Base-by-base conservation (phyloP, 2,329 filamentous ascomycete species). In the Penicillium sp. region DNA sequence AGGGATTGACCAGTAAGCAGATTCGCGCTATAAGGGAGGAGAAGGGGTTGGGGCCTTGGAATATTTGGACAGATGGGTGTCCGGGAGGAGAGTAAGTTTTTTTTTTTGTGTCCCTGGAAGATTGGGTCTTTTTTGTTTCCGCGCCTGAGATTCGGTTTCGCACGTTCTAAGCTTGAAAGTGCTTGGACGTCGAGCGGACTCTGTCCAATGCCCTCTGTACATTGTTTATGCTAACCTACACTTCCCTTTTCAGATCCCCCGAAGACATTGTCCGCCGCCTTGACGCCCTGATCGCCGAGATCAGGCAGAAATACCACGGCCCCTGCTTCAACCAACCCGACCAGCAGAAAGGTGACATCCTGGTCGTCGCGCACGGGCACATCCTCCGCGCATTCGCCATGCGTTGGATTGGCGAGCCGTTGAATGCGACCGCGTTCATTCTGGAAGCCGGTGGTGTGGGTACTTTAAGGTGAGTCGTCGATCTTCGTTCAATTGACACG, bases 1-100 rank as follows among this genome's bases (percentile, higher is more conserved):
- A 96, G 78, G 92, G 92, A 8, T 84, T 95, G 72, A 92, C 89
- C 38, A 89, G 84, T 63, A 78, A 82, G 16, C 82, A 92, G 66
- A 96, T 96, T 72, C 82, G 38, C 19, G 28, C 26, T 35, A 40
- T 55, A 3, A 43, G 57, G 43, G 52, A 78, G 61, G 80, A 83
- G 69, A 80, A 86, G 60, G 90, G 90, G 7, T 66, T 80, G 43
- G 82, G 80, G 4, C 75, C 78, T 26, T 96, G 92, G 92, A 90
- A 95, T 78, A 96, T 96, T 65, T 96, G 92, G 92, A 82, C 81
- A n/a, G 92, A 96, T 73, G 92, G 92, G 0, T 96, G 92, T 76
- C 89, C 89, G 1, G 90, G 88, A 3, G 93, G 93, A 75, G 92
- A 96, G 89, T 91, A 78, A 76, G 87, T 26, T n/a, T 42, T 43